Percentiles rank a stretch among this genome's conserved stretches.
phyloP scores from a whole-genome alignment of 2,329 filamentous ascomycete genomes.

The Raffaelea ambrosiae region DNA sequence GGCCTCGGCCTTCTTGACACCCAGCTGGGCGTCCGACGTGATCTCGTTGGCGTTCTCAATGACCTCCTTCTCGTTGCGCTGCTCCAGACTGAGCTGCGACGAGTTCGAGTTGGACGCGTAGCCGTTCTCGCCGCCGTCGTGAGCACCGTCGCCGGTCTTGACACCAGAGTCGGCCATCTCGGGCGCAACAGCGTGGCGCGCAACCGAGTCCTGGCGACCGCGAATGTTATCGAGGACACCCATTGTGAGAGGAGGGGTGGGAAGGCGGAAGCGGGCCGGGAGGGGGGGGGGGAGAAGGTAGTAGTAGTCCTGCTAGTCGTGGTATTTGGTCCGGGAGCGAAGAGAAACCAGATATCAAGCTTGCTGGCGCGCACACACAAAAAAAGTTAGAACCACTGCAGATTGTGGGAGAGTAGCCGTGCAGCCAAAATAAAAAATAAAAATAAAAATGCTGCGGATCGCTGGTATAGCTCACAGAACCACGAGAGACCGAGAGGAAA shows the following conservation, averaged over 20 bases:
- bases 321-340: too few species aligned
- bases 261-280: too few species aligned
- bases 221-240: conserved; percentile 5
- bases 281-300: too few species aligned
- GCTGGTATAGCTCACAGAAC: too few species aligned
- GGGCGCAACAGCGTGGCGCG: conserved; percentile 1
- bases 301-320: too few species aligned
- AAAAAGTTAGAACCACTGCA: too few species aligned
- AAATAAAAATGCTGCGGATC: too few species aligned
- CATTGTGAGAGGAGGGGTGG: conserved; percentile 2
- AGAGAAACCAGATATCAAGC: too few species aligned
- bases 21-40: conserved; percentile 25
- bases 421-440: too few species aligned
- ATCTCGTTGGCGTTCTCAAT: conserved; percentile 4
- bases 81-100: conserved; percentile 10
- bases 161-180: background rate
- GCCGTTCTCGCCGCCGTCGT: background rate
- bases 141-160: background rate
- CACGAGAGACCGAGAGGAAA: too few species aligned
- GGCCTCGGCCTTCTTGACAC: conserved; percentile 40
- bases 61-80: conserved; percentile 12
- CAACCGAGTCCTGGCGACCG: conserved; percentile 3
- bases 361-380: too few species aligned
- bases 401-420: too few species aligned
- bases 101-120: background rate